These are phyloP conservation scores for Neonectria punicea DNA, from an alignment of 2,329 filamentous ascomycete species.

Conservation along the genomic window DNA sequence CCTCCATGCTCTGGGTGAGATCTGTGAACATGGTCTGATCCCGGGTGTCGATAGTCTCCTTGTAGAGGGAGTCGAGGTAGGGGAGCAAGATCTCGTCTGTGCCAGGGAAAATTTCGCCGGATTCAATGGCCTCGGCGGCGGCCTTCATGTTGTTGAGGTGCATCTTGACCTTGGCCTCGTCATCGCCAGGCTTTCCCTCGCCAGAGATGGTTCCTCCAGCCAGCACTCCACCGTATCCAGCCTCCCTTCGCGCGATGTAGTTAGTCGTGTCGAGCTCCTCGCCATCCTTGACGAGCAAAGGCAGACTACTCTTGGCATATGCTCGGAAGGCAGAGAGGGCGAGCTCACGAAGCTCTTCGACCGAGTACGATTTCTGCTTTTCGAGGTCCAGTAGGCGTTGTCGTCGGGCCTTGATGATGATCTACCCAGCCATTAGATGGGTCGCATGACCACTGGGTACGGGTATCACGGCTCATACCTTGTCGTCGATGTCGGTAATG, in stretches of 20 bases:
- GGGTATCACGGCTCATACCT: conserved; percentile 55
- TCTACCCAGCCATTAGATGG: conserved; percentile 50
- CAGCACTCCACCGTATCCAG: conserved; percentile 64
- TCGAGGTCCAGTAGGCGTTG: conserved; percentile 83
- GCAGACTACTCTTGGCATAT: conserved; percentile 66
- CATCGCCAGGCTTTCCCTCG: conserved; percentile 74
- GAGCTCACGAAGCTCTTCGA: conserved; percentile 58
- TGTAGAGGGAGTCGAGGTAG: conserved; percentile 79
- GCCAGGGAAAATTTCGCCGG: conserved; percentile 63
- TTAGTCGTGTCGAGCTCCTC: conserved; percentile 59
- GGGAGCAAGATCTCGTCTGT: conserved; percentile 78
- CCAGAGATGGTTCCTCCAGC: conserved; percentile 65
- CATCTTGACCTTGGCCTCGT: conserved; percentile 91
- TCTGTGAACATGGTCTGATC: conserved; percentile 84
- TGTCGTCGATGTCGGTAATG: conserved; percentile 86
- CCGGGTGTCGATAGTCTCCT: conserved; percentile 68
- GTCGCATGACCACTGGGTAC: conserved; percentile 12
- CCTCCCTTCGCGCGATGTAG: conserved; percentile 61
- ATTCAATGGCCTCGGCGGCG: conserved; percentile 60
- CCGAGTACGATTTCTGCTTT: conserved; percentile 72
- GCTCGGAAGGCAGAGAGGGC: conserved; percentile 64
- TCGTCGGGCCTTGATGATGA: conserved; percentile 74
- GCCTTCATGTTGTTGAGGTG: conserved; percentile 74
- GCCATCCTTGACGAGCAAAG: conserved; percentile 58
- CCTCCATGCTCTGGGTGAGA: conserved; percentile 86